phyloP scores from a whole-genome alignment of 306 rosid species.

The Carpinus fangiana region DNA sequence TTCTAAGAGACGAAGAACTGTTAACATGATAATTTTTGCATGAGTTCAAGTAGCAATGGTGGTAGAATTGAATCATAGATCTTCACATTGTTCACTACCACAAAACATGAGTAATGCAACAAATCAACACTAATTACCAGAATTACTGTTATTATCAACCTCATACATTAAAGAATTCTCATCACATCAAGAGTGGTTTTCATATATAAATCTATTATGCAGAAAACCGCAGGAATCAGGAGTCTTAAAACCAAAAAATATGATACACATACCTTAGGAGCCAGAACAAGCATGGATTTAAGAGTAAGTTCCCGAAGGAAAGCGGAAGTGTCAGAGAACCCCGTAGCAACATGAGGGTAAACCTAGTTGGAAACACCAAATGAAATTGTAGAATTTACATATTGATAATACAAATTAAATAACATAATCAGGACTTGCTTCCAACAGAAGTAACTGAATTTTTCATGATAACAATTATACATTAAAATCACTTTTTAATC shows the following conservation, averaged over 20 bases:
- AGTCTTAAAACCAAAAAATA: conserved; percentile 11
- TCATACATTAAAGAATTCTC: conserved; percentile 4
- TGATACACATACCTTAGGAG: conserved; percentile 70
- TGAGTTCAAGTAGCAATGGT: neutral
- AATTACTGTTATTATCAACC: conserved; percentile 10
- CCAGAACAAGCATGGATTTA: conserved; percentile 89
- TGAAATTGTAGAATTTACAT: conserved; percentile 27
- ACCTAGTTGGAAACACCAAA: conserved; percentile 58
- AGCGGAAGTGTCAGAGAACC: conserved; percentile 95
- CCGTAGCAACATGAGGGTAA: conserved; percentile 92
- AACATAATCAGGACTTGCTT: conserved; percentile 12
- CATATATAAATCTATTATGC: neutral
- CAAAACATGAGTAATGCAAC: neutral
- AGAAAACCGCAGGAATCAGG: conserved; percentile 6
- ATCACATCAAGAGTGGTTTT: conserved; percentile 13
- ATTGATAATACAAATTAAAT: neutral
- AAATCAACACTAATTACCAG: conserved; percentile 9
- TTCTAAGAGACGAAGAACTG: neutral
- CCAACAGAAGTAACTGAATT: conserved; percentile 9
- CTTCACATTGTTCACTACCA: neutral
- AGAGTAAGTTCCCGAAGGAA: conserved; percentile 95
- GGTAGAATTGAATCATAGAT: neutral
- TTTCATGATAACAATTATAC: conserved; percentile 20
- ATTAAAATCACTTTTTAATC: conserved; percentile 9
- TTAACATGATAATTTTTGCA: neutral